Base-by-base conservation (phyloP, 495 filamentous ascomycete species). In the Podospora tetraspora region DNA sequence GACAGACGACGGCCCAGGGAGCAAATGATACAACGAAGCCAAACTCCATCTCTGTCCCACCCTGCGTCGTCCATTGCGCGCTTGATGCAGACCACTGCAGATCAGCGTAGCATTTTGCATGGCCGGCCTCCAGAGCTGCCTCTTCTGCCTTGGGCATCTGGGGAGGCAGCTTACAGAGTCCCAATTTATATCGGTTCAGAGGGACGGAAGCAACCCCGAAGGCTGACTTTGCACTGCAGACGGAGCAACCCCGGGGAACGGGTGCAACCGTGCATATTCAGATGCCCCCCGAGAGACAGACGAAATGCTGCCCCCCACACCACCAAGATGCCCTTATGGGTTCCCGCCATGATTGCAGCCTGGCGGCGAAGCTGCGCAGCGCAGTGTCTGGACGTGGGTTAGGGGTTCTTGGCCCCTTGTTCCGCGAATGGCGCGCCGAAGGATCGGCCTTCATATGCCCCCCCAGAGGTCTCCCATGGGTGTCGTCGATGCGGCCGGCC, bases 401-500 rank as follows among this genome's bases (percentile, higher is more conserved):
- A 66, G 64, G 64, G 57, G 19, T 66, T 21, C 64, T 59, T 64
- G 30, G 56, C 56, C 23, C 64, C 24, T 10, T 11, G 43, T 64
- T 59, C 64, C 52, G 57, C 23, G 57, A 66, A 66, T 66, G 57
- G 56, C 56, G 64, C 57, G 16, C 56, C 52, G 7, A 21, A 34
- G 56, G 64, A 59, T 59, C 27, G 24, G 57, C 25, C 57, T 9
- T 64, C 27, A 23, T 59, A 65, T 43, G n/a, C 58, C 64, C 27
- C 12, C 13, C 59, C n/a, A 29, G 59, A 24, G 59, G 22, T 22
- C 13, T 58, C 62, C 62, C 32, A 23, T 32, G 63, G 63, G 29
- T 58, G 64, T 21, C 13, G 52, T 43, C 64, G 52, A 66, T 66
- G 64, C 64, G 64, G 64, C 64, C 64, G 29, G 52, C 25, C 34